phyloP scores from a whole-genome alignment of 108 stramenopile genomes.

The Cylindrotheca fusiformis region DNA sequence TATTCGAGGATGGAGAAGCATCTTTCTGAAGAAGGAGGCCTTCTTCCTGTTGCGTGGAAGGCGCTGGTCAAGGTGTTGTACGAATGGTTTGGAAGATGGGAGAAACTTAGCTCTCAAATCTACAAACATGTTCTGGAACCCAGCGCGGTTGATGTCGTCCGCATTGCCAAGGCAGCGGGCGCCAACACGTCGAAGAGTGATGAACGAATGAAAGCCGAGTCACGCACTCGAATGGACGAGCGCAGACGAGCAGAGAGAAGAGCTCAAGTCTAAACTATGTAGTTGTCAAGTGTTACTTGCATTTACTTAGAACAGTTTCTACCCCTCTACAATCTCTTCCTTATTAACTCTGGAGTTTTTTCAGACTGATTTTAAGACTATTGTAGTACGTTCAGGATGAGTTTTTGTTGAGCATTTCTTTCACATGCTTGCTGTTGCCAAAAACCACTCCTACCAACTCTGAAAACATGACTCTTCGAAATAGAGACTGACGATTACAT shows the following conservation, averaged over 20 bases:
- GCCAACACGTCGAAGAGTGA: slow-evolving; percentile 17
- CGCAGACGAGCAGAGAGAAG: neutral
- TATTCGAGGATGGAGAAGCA: slow-evolving; percentile 89
- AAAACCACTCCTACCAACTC: no score
- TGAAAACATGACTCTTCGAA: no score
- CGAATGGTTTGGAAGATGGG: slow-evolving; percentile 92
- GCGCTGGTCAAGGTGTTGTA: slow-evolving; percentile 86
- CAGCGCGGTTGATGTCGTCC: slow-evolving; percentile 80
- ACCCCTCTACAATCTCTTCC: no score
- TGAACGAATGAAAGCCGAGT: slow-evolving; percentile 9
- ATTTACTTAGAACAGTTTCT: no score
- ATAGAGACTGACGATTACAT: no score
- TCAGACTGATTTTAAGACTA: no score
- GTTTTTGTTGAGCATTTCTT: no score
- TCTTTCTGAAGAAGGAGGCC: slow-evolving; percentile 76
- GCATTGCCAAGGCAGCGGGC: slow-evolving; percentile 83
- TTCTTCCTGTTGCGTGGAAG: slow-evolving; percentile 89
- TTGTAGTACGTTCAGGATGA: no score
- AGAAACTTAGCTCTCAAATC: slow-evolving; percentile 79
- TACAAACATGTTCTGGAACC: slow-evolving; percentile 85
- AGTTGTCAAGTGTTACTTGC: neutral
- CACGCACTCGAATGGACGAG: neutral
- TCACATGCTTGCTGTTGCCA: no score
- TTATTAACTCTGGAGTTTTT: no score
- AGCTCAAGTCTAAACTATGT: neutral